A percentile compares a stretch with the other conserved stretches of the same genome.
Conservation (phyloP, 2,329 filamentous ascomycete species). For the Beauveria asiatica region DNA sequence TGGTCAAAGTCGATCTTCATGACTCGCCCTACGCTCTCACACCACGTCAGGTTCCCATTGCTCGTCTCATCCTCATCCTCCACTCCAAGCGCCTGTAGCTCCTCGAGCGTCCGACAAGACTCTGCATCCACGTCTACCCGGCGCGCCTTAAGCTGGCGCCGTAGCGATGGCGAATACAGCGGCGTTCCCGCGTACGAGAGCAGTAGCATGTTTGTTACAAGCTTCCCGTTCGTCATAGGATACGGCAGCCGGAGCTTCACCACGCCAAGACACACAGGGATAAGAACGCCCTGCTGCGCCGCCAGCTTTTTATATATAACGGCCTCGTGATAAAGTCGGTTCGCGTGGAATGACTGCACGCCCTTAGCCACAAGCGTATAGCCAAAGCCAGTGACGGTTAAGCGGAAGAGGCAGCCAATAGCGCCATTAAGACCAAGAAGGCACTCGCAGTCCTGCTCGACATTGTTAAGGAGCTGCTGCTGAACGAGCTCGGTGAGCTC, state of each 20-base stretch:
- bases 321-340: background rate
- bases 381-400: background rate
- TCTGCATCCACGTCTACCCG: background rate
- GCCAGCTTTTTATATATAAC: background rate
- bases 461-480: background rate
- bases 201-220: background rate
- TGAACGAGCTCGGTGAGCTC: background rate
- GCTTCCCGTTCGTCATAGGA: background rate
- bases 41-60: background rate
- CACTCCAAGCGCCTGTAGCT: background rate
- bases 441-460: background rate
- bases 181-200: background rate
- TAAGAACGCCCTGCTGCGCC: background rate
- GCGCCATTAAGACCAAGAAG: background rate
- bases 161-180: background rate
- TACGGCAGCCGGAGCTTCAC: background rate
- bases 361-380: background rate
- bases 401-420: background rate
- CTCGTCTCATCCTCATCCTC: background rate
- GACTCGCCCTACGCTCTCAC: background rate
- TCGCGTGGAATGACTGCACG: background rate
- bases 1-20: background rate
- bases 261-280: background rate
- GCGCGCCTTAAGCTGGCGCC: background rate
- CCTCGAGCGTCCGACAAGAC: background rate